Evolutionary conservation across 2,329 filamentous ascomycete genomes (phyloP).

Genomic region (Cladorrhinum sp.): DNA sequence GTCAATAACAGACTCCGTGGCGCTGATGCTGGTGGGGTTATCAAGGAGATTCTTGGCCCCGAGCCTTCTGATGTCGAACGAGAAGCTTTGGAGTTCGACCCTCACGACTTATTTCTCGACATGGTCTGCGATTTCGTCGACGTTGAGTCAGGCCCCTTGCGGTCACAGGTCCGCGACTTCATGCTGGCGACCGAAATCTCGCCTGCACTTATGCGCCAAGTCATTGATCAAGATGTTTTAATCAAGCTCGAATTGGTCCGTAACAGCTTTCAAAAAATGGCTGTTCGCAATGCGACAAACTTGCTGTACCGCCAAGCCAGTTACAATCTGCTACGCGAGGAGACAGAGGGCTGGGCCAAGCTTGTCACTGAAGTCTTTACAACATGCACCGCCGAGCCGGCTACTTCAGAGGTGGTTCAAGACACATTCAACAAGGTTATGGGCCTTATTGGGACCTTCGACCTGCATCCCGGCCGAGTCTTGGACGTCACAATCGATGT

Average conservation of each 20-base stretch:
- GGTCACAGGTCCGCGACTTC: conserved; percentile 60
- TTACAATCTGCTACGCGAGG: conserved; percentile 92
- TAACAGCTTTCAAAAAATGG: conserved; percentile 77
- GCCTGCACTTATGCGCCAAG: conserved; percentile 68
- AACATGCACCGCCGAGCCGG: conserved; percentile 70
- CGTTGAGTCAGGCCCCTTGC: conserved; percentile 53
- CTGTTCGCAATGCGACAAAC: conserved; percentile 88
- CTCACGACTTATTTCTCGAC: conserved; percentile 74
- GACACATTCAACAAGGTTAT: conserved; percentile 90
- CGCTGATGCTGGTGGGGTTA: conserved; percentile 64
- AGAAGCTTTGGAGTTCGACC: conserved; percentile 54
- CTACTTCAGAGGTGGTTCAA: conserved; percentile 72
- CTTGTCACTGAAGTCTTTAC: conserved; percentile 94
- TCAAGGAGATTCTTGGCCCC: conserved; percentile 70
- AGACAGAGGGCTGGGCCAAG: conserved; percentile 95
- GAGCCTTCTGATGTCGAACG: conserved; percentile 50
- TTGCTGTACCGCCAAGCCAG: conserved; percentile 93
- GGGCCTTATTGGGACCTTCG: conserved; percentile 92
- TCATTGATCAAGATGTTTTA: conserved; percentile 76
- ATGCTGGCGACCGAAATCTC: conserved; percentile 71
- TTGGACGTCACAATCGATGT: conserved; percentile 94
- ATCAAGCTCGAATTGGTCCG: conserved; percentile 76
- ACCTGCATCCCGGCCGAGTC: conserved; percentile 91
- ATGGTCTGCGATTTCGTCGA: conserved; percentile 77
- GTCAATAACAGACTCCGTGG: conserved; percentile 66